A percentile compares a stretch with the other conserved stretches of the same genome.
phyloP scores from a whole-genome alignment of 345 rosid genomes.

The Citrus inodora region DNA sequence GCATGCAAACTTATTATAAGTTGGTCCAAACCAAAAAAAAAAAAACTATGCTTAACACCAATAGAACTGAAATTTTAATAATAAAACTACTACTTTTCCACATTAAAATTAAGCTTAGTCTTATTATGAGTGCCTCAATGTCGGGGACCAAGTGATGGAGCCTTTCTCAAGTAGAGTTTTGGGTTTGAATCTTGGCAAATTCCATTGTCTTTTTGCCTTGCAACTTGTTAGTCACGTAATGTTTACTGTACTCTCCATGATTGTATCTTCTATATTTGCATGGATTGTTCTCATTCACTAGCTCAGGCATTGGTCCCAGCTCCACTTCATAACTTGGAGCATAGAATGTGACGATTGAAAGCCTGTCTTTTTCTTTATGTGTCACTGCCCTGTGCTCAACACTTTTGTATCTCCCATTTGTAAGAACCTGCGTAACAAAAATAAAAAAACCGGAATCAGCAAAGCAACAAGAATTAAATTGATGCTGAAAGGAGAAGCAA shows the following conservation, averaged over 20 bases:
- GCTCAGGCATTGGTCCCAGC: slow-evolving; percentile 69
- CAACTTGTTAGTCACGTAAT: slow-evolving; percentile 77
- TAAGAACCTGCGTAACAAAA: slow-evolving; percentile 52
- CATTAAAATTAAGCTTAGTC: neutral
- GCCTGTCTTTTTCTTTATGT: slow-evolving; percentile 63
- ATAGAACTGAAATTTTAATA: slow-evolving; percentile 1
- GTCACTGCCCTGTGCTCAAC: slow-evolving; percentile 95
- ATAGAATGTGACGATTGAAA: slow-evolving; percentile 91
- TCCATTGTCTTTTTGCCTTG: slow-evolving; percentile 89
- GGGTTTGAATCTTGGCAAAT: slow-evolving; percentile 61
- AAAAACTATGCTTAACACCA: neutral
- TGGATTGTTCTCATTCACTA: slow-evolving; percentile 74
- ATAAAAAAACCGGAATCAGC: neutral
- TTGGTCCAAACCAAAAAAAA: too few species aligned
- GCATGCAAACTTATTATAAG: slow-evolving; percentile 6
- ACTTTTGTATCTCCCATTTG: slow-evolving; percentile 93
- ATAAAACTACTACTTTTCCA: neutral
- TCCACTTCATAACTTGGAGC: slow-evolving; percentile 91
- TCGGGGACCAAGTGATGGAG: slow-evolving; percentile 2
- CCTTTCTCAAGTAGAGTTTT: slow-evolving; percentile 1
- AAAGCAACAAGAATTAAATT: neutral
- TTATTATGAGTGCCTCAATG: neutral
- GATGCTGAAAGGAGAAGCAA: neutral
- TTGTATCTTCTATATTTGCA: slow-evolving; percentile 78
- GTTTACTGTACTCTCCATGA: slow-evolving; percentile 90